A percentile compares a stretch with the other conserved stretches of the same genome.
These are phyloP conservation scores for Paraphoma chrysanthemicola DNA, from an alignment of 2,329 filamentous ascomycete genomes.

Conservation along the genomic window DNA sequence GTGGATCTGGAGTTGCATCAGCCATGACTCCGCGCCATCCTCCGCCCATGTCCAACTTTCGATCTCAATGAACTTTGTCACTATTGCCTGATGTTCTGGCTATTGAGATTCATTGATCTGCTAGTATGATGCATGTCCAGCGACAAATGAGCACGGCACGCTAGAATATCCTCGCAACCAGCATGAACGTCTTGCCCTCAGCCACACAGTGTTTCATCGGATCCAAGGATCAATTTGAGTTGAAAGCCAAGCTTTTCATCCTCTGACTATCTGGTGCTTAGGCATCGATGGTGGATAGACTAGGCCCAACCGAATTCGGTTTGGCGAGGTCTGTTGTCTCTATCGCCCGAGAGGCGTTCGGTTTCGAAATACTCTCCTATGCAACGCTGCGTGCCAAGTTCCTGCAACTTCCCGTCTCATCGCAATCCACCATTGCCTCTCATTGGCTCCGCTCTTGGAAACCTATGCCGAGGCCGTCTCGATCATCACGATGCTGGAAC, in stretches of 20 bases:
- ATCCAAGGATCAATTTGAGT: slow-evolving; percentile 22
- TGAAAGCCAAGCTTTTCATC: slow-evolving; percentile 32
- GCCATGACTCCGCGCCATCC: too few relatives aligned
- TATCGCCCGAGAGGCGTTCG: neutral
- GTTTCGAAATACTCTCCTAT: slow-evolving; percentile 4
- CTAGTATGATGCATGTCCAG: too few relatives aligned
- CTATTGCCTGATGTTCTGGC: too few relatives aligned
- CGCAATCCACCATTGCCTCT: slow-evolving; percentile 1
- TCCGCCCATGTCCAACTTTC: neutral
- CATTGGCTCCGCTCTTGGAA: slow-evolving; percentile 10
- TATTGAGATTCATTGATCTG: too few relatives aligned
- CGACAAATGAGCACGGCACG: too few relatives aligned
- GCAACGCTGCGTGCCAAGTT: slow-evolving; percentile 1
- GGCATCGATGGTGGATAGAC: slow-evolving; percentile 10
- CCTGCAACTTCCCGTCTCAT: slow-evolving; percentile 20
- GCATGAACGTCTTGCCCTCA: slow-evolving; percentile 16
- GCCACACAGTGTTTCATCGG: slow-evolving; percentile 31
- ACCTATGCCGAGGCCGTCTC: slow-evolving; percentile 1
- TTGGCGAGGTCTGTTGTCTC: neutral
- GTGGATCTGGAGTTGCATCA: neutral
- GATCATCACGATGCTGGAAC: slow-evolving; percentile 1
- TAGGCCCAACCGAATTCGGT: slow-evolving; percentile 3
- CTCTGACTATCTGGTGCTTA: slow-evolving; percentile 28
- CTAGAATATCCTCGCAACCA: too few relatives aligned
- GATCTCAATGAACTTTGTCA: neutral